A percentile compares a stretch with the other conserved stretches of the same genome.
These are phyloP conservation scores for Venturia asperata DNA, from an alignment of 2,329 filamentous ascomycete genomes.

Conservation along the genomic window DNA sequence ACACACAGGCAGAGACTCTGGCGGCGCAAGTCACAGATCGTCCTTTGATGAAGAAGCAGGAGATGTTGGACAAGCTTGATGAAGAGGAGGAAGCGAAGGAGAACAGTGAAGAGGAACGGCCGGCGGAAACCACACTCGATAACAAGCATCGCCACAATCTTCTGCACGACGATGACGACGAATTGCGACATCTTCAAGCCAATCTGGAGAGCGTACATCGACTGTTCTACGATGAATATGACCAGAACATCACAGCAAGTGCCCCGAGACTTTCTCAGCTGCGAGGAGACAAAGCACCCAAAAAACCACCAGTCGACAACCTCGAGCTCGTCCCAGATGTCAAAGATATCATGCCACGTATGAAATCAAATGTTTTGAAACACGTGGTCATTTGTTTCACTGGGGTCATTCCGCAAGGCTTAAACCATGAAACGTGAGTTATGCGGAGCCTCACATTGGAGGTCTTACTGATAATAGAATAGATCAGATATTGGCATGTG, in stretches of 20 bases:
- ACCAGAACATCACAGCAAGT: slow-evolving; percentile 41
- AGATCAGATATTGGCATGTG: slow-evolving; percentile 80
- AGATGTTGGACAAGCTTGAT: slow-evolving; percentile 80
- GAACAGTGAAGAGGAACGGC: slow-evolving; percentile 29
- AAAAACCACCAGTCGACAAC: slow-evolving; percentile 41
- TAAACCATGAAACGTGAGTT: slow-evolving; percentile 58
- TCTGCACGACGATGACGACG: slow-evolving; percentile 79
- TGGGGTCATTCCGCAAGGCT: slow-evolving; percentile 76
- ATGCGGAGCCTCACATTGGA: slow-evolving; percentile 15
- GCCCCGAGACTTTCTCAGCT: slow-evolving; percentile 38
- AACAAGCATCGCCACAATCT: slow-evolving; percentile 61
- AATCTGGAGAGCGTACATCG: slow-evolving; percentile 70
- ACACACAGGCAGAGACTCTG: slow-evolving; percentile 79
- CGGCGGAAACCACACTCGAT: slow-evolving; percentile 26
- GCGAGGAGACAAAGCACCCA: slow-evolving; percentile 37
- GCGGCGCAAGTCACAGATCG: slow-evolving; percentile 84
- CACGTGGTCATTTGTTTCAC: slow-evolving; percentile 79
- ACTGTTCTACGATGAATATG: slow-evolving; percentile 78
- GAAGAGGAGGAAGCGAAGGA: slow-evolving; percentile 50
- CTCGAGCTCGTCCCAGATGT: slow-evolving; percentile 71
- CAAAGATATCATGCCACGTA: slow-evolving; percentile 70
- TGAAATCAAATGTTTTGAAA: slow-evolving; percentile 70
- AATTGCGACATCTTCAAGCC: slow-evolving; percentile 68
- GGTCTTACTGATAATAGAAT: slow-evolving; percentile 27
- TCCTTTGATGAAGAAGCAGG: slow-evolving; percentile 85